phyloP scores from a whole-genome alignment of 345 rosid species.

The Hibiscus syriacus region DNA sequence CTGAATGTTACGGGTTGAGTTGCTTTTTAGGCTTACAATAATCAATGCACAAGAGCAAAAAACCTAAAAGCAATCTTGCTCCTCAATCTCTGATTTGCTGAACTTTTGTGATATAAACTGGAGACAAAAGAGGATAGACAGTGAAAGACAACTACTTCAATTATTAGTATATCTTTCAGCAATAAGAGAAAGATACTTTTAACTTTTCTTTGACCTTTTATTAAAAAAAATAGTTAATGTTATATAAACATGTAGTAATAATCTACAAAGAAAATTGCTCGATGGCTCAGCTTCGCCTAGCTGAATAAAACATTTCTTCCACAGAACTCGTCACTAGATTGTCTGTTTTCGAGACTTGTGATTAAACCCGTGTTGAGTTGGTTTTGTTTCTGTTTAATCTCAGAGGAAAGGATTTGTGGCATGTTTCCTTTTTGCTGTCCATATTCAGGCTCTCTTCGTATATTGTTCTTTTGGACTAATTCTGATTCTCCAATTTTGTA shows the following conservation, averaged over 20 bases:
- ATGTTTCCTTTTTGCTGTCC: no score
- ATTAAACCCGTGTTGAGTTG: no score
- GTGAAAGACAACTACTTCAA: not conserved
- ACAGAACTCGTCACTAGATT: not conserved
- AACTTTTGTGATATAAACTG: not conserved
- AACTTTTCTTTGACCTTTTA: not conserved
- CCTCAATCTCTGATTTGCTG: not conserved
- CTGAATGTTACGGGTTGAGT: not conserved
- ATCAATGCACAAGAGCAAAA: not conserved
- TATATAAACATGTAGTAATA: not conserved
- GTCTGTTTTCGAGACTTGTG: not conserved
- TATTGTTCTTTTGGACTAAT: not conserved
- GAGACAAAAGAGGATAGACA: not conserved
- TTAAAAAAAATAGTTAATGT: not conserved
- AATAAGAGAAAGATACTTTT: no score
- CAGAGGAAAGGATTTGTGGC: no score
- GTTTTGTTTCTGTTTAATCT: no score
- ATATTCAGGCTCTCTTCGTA: no score
- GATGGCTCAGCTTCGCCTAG: not conserved
- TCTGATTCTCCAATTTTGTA: constrained; percentile 13
- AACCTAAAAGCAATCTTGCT: not conserved
- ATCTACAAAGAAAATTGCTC: not conserved
- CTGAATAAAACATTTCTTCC: not conserved
- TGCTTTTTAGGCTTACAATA: not conserved
- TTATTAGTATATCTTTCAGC: not conserved